A percentile compares a stretch with the other conserved stretches of the same genome.
Evolutionary conservation across 495 filamentous ascomycete species (phyloP).

Genomic region (Aspergillus campestris): DNA sequence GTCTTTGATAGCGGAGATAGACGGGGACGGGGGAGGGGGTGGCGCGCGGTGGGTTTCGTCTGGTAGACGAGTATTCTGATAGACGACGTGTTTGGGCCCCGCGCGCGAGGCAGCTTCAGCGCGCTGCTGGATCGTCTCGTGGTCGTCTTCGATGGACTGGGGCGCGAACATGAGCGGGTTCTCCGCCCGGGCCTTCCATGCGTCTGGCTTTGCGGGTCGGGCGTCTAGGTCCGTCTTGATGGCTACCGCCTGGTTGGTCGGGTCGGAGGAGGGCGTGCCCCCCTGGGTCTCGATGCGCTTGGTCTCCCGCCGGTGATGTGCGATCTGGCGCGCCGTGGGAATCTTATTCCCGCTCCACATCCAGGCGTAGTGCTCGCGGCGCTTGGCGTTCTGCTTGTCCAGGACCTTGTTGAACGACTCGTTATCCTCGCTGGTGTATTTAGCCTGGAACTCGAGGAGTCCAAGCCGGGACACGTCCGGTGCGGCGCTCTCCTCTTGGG

Average conservation of each 20-base stretch:
- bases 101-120: constrained; percentile 64
- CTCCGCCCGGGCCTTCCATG: constrained; percentile 62
- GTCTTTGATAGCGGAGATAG: constrained; percentile 74
- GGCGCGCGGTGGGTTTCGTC: constrained; percentile 22
- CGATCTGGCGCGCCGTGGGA: constrained; percentile 76
- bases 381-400: constrained; percentile 83
- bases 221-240: constrained; percentile 54
- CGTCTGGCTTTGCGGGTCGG: constrained; percentile 68
- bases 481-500: constrained; percentile 27
- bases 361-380: constrained; percentile 75
- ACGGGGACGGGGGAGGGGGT: constrained; percentile 60
- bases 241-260: constrained; percentile 25
- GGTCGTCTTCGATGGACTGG: constrained; percentile 52
- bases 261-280: constrained; percentile 10
- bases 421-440: constrained; percentile 95
- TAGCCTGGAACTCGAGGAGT: constrained; percentile 76
- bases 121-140: constrained; percentile 56
- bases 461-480: constrained; percentile 72
- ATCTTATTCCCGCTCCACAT: constrained; percentile 84
- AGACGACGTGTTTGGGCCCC: constrained; percentile 66
- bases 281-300: constrained; percentile 48
- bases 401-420: constrained; percentile 88
- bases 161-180: constrained; percentile 89
- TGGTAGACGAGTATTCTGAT: constrained; percentile 71
- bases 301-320: constrained; percentile 60